Conservation (phyloP, 2,329 filamentous ascomycete species). For the Hirsutella minnesotensis region DNA sequence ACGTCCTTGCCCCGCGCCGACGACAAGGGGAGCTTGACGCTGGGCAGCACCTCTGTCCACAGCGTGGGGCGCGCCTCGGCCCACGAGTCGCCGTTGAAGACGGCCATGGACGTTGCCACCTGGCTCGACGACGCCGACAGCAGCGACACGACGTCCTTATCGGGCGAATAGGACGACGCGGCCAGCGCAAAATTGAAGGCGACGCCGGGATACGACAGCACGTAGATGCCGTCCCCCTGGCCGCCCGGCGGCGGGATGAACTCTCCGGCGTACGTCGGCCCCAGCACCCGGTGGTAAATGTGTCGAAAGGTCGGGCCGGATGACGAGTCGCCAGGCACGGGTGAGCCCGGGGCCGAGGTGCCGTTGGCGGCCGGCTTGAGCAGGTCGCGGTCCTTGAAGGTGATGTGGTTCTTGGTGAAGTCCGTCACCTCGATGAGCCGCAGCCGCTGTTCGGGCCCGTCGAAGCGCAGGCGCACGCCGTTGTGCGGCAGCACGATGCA, state of each 20-base stretch:
- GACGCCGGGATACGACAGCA: conserved; percentile 88
- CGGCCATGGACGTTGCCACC: conserved; percentile 73
- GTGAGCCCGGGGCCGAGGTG: conserved; percentile 20
- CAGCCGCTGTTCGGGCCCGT: conserved; percentile 83
- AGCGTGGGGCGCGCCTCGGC: conserved; percentile 64
- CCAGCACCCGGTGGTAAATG: conserved; percentile 87
- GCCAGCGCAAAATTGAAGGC: conserved; percentile 83
- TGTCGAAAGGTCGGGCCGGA: conserved; percentile 69
- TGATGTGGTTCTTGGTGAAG: conserved; percentile 73
- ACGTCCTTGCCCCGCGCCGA: conserved; percentile 62
- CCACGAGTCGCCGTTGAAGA: conserved; percentile 89
- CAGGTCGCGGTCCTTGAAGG: conserved; percentile 70
- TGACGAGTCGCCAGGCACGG: conserved; percentile 19
- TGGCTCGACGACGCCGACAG: conserved; percentile 68
- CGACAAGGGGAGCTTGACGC: conserved; percentile 59
- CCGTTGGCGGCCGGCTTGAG: conserved; percentile 45
- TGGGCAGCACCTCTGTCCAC: conserved; percentile 63
- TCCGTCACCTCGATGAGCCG: conserved; percentile 85
- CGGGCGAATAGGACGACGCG: conserved; percentile 59
- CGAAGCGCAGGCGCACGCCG: conserved; percentile 81
- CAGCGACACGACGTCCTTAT: conserved; percentile 73
- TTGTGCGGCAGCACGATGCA: conserved; percentile 69
- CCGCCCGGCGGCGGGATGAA: conserved; percentile 57
- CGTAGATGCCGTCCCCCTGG: conserved; percentile 59
- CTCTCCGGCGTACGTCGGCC: conserved; percentile 88